Conservation (phyloP, 2,329 filamentous ascomycete genomes). For the Furcasterigmium furcatum region DNA sequence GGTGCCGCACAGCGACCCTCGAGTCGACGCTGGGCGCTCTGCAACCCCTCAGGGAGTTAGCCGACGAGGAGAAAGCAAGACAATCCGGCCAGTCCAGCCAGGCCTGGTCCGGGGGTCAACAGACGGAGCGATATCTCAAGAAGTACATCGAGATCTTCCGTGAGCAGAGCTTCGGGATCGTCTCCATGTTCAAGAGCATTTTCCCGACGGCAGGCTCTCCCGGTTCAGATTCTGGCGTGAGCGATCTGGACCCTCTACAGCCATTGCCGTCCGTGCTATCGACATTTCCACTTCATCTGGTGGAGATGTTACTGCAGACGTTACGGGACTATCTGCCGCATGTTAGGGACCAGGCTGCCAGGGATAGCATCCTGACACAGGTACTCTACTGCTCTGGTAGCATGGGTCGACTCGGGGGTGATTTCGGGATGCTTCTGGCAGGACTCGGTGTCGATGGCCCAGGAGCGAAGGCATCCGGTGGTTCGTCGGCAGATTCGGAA, state of each 20-base stretch:
- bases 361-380: slow-evolving; percentile 88
- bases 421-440: slow-evolving; percentile 87
- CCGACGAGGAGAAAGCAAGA: slow-evolving; percentile 71
- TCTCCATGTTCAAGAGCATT: slow-evolving; percentile 91
- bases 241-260: slow-evolving; percentile 38
- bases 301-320: slow-evolving; percentile 76
- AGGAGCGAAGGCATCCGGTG: background rate
- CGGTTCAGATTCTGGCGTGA: slow-evolving; percentile 4
- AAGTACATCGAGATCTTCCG: slow-evolving; percentile 96
- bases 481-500: slow-evolving; percentile 37
- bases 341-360: slow-evolving; percentile 72
- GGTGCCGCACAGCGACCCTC: slow-evolving; percentile 80
- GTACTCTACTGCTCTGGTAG: slow-evolving; percentile 92
- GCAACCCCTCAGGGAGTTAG: slow-evolving; percentile 80
- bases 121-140: slow-evolving; percentile 92
- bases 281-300: slow-evolving; percentile 80
- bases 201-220: slow-evolving; percentile 56
- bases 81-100: slow-evolving; percentile 25
- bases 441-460: slow-evolving; percentile 33
- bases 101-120: slow-evolving; percentile 71
- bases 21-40: slow-evolving; percentile 77
- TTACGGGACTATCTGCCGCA: slow-evolving; percentile 75
- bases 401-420: slow-evolving; percentile 82
- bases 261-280: slow-evolving; percentile 73
- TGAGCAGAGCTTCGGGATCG: slow-evolving; percentile 93